Base-by-base conservation (phyloP, 371 early-diverging fungal species). In the Nematocida minor region DNA sequence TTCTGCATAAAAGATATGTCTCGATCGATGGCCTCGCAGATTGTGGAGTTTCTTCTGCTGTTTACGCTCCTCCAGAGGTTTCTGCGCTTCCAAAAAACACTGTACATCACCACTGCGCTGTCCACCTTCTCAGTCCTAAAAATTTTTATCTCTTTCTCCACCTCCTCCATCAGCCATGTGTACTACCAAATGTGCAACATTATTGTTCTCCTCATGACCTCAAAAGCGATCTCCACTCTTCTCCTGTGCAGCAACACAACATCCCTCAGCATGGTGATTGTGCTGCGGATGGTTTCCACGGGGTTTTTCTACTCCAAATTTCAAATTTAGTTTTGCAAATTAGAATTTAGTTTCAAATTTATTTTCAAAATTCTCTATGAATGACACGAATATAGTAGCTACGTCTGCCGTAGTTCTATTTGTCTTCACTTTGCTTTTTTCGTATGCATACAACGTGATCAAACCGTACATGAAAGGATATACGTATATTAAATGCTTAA, bases 401-500 rank as follows among this genome's bases (percentile, higher is more conserved):
- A 18, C 34, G 9, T 69, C 63, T 4, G 67, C 74, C 14, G 62
- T 40, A 4, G 54, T 79, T 18, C 60, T 81, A 0, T 81, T 81
- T 55, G 66, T 78, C 25, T 81, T 81, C 55, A 81, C 81, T 9
- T 34, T 81, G 4, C 18, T 66, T 7, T 81, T 81, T 62, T 66
- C 79, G 16, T 79, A 64, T 29, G 46, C 63, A 25, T 79, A 68
- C 46, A 69, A 66, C 16, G 16, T 81, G 18, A 51, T 81, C 36
- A 53, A 42, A 42, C 62, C 79, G 0, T 31, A 48, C 22, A 66
- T 62, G 36, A 71, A 60, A 20, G 41, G 83, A 18, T 69, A 77
- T 29, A 44, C 55, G 2, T 79, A 82, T 74, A 57, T 79, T 20
- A 82, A 82, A 55, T 82, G 82, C 48, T 66, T 82, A 22, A 55